A percentile compares a stretch with the other conserved stretches of the same genome.
phyloP scores from a whole-genome alignment of 139 green algal genomes.

The Axilococcus clingmanii region DNA sequence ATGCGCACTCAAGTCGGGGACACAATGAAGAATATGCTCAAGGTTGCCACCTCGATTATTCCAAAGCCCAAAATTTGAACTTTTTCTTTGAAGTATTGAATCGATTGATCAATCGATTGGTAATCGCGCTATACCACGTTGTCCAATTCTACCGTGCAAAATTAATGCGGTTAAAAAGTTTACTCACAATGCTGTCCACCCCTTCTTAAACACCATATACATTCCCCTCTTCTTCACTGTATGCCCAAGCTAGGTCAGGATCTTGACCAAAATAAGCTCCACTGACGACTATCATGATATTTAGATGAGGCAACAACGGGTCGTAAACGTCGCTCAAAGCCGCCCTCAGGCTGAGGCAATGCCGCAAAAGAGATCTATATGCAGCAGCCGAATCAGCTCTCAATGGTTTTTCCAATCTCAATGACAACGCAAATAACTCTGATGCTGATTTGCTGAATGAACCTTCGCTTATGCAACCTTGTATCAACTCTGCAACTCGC shows the following conservation, averaged over 20 bases:
- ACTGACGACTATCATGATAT: slow-evolving; percentile 63
- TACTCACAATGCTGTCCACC: no score
- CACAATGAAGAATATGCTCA: no score
- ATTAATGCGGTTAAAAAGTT: no score
- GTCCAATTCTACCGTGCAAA: no score
- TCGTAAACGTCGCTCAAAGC: slow-evolving; percentile 11
- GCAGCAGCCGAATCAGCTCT: slow-evolving; percentile 27
- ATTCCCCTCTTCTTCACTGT: slow-evolving; percentile 24
- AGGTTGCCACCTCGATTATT: no score
- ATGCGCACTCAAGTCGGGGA: no score
- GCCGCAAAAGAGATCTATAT: slow-evolving; percentile 39
- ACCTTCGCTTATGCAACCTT: neutral
- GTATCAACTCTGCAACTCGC: neutral
- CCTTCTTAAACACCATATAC: no score
- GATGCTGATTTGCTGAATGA: neutral
- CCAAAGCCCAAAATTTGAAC: no score
- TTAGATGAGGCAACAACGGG: slow-evolving; percentile 44
- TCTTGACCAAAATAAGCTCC: slow-evolving; percentile 76
- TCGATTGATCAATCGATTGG: no score
- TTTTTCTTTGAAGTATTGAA: no score
- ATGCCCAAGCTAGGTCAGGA: slow-evolving; percentile 32
- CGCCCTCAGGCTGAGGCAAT: slow-evolving; percentile 29
- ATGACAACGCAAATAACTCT: slow-evolving; percentile 36
- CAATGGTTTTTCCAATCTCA: slow-evolving; percentile 38
- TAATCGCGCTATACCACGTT: no score